Evolutionary conservation across 371 early-diverging fungal species (phyloP).

Genomic region (Mucor irregularis): DNA sequence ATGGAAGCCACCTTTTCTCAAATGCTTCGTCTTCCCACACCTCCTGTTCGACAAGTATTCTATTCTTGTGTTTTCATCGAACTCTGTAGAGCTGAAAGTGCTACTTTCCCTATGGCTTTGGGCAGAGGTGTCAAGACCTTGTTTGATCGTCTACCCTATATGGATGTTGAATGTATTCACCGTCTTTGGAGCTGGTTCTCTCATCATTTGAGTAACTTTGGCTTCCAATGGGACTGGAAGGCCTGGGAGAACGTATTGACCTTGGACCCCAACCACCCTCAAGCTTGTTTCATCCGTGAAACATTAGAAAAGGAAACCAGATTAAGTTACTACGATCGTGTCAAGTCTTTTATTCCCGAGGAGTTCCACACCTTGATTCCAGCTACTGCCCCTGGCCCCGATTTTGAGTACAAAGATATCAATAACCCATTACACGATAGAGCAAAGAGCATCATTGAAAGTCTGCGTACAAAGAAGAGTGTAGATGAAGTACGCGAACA

Average conservation of each 20-base stretch:
- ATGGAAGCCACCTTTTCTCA: constrained; percentile 59
- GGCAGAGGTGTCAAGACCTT: constrained; percentile 62
- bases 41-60: constrained; percentile 70
- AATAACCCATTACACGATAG: constrained; percentile 55
- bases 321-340: constrained; percentile 87
- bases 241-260: constrained; percentile 68
- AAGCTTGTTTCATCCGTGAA: constrained; percentile 75
- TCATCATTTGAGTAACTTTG: constrained; percentile 91
- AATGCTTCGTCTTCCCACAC: constrained; percentile 68
- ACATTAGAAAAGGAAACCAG: constrained; percentile 78
- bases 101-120: constrained; percentile 65
- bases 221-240: constrained; percentile 88
- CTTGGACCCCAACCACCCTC: constrained; percentile 49
- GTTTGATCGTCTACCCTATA: constrained; percentile 62
- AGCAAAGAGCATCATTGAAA: constrained; percentile 59
- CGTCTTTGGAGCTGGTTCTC: constrained; percentile 87
- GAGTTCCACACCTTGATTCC: constrained; percentile 65
- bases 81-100: constrained; percentile 72
- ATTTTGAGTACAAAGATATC: constrained; percentile 64
- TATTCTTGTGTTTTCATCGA: constrained; percentile 84
- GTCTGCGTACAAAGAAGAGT: constrained; percentile 63
- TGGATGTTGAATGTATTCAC: constrained; percentile 86
- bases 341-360: constrained; percentile 77
- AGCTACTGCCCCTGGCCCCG: constrained; percentile 62
- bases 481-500: constrained; percentile 62